phyloP scores from a whole-genome alignment of 805 yeast genomes.

The Nakazawaea wickerhamii region DNA sequence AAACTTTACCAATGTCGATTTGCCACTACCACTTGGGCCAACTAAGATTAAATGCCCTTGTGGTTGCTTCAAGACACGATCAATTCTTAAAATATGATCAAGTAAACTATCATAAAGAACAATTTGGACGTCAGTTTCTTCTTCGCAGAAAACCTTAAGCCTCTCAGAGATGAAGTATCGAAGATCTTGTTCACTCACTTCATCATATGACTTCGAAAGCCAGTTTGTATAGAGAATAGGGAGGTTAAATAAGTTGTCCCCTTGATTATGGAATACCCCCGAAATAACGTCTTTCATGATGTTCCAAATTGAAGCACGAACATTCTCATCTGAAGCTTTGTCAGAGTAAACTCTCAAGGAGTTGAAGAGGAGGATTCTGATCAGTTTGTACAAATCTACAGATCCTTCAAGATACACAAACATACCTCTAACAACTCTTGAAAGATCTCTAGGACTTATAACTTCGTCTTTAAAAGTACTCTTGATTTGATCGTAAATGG shows the following conservation, averaged over 20 bases:
- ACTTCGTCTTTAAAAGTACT: constrained; percentile 35
- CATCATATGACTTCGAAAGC: constrained; percentile 58
- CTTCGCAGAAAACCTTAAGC: constrained; percentile 69
- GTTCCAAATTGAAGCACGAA: constrained; percentile 43
- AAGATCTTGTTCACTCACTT: constrained; percentile 46
- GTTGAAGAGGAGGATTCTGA: constrained; percentile 77
- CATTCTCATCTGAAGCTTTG: constrained; percentile 45
- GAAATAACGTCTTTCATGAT: constrained; percentile 29
- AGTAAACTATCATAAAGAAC: constrained; percentile 65
- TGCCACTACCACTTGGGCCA: constrained; percentile 82
- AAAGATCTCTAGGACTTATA: constrained; percentile 85
- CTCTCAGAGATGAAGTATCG: constrained; percentile 55
- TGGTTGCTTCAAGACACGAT: constrained; percentile 73
- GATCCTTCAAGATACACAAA: constrained; percentile 31
- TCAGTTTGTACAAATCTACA: constrained; percentile 36
- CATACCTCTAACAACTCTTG: constrained; percentile 83
- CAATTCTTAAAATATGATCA: constrained; percentile 73
- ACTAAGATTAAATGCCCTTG: constrained; percentile 89
- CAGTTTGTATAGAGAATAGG: constrained; percentile 73
- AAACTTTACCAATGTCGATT: constrained; percentile 68
- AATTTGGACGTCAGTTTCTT: constrained; percentile 56
- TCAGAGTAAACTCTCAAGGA: constrained; percentile 75
- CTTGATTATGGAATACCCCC: constrained; percentile 41
- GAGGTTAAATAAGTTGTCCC: constrained; percentile 28
- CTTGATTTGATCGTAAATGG: constrained; percentile 46